Percentiles rank a stretch among this genome's conserved stretches.
These are phyloP conservation scores for Poa annua DNA, from an alignment of 176 grass and related monocot species.

Conservation along the genomic window DNA sequence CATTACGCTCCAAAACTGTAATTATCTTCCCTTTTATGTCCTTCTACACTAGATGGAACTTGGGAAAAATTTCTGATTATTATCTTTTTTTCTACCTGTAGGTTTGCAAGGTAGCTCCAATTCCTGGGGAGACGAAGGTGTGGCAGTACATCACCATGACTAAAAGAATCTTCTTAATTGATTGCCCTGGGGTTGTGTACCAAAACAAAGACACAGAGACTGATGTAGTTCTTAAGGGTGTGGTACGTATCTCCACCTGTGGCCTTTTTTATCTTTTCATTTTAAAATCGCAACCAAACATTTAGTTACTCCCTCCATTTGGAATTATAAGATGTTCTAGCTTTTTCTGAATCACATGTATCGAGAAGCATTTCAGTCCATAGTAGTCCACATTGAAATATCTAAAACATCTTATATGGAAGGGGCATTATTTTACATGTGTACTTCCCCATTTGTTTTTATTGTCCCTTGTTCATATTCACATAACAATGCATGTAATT, in stretches of 20 bases:
- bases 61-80: conserved; percentile 13
- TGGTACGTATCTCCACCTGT: conserved; percentile 63
- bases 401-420: too few species aligned
- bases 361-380: too few species aligned
- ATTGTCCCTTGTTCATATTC: not conserved
- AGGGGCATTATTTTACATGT: not conserved
- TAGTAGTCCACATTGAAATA: too few species aligned
- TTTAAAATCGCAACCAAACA: conserved; percentile 1
- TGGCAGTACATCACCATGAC: conserved; percentile 99
- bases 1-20: conserved; percentile 96
- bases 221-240: conserved; percentile 98
- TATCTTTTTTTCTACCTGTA: conserved; percentile 45
- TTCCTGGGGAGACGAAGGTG: conserved; percentile 97
- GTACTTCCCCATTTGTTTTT: not conserved
- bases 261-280: not conserved
- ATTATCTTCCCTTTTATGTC: conserved; percentile 31
- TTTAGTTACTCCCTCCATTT: not conserved
- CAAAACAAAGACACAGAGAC: conserved; percentile 97
- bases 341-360: too few species aligned
- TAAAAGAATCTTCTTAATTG: conserved; percentile 95
- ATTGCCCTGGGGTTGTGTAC: conserved; percentile 96
- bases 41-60: conserved; percentile 15
- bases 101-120: conserved; percentile 98
- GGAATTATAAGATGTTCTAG: too few species aligned
- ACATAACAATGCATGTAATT: not conserved